A percentile compares a stretch with the other conserved stretches of the same genome.
These are phyloP conservation scores for Panicum hallii DNA, from an alignment of 202 grass and related monocot genomes.

Conservation along the genomic window DNA sequence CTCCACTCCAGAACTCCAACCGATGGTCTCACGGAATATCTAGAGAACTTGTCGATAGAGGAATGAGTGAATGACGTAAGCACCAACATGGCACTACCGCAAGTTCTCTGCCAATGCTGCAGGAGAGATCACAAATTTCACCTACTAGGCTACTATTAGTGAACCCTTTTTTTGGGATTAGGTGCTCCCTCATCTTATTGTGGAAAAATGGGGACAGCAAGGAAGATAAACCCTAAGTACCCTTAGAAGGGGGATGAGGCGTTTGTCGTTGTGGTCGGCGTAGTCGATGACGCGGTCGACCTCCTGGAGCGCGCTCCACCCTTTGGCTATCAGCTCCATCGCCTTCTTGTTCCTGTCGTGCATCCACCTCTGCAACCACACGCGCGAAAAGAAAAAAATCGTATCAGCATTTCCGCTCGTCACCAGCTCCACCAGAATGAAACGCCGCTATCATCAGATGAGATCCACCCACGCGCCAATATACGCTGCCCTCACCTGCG, in stretches of 20 bases:
- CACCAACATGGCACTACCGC: background rate
- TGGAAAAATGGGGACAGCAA: background rate
- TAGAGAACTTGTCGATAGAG: background rate
- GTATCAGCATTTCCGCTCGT: background rate
- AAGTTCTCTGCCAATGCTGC: background rate
- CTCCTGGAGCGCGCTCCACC: conserved; percentile 93
- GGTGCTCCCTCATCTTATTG: background rate
- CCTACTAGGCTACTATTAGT: background rate
- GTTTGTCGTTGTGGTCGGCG: conserved; percentile 75
- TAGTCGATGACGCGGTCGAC: conserved; percentile 89
- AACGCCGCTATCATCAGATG: background rate
- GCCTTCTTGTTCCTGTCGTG: conserved; percentile 92
- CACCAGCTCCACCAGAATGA: background rate
- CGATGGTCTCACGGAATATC: background rate
- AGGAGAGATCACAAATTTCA: background rate
- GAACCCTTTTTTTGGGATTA: background rate
- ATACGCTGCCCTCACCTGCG: conserved; percentile 25
- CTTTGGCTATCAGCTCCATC: conserved; percentile 88
- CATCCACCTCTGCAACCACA: conserved; percentile 65
- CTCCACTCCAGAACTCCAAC: background rate
- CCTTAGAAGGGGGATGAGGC: conserved; percentile 82
- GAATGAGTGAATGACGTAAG: background rate
- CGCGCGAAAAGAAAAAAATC: background rate
- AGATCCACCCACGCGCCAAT: background rate
- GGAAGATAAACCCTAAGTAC: conserved; percentile 46